Conservation (phyloP, 441 rosid genomes). For the Pelargonium fulgidum region DNA sequence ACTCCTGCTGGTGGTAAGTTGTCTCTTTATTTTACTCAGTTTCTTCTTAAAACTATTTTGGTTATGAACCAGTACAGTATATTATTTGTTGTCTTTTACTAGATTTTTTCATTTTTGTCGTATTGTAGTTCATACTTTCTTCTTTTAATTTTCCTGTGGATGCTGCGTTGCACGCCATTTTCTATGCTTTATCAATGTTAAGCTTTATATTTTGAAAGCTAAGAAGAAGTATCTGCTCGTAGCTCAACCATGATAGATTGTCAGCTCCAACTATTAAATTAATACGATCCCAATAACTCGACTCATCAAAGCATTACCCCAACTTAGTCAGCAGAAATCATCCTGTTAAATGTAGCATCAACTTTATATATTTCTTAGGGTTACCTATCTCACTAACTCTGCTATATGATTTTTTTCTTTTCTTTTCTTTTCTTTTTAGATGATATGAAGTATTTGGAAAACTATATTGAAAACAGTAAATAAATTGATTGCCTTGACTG, state of each 20-base stretch:
- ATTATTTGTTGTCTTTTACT: background rate
- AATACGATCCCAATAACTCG: background rate
- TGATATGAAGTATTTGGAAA: no score
- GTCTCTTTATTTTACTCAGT: background rate
- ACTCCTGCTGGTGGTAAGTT: slow-evolving; percentile 41
- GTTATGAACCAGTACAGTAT: background rate
- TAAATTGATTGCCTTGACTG: no score
- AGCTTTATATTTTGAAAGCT: background rate
- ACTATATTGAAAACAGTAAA: no score
- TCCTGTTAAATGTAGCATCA: background rate
- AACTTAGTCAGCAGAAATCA: background rate
- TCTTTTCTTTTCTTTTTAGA: no score
- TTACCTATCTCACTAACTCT: background rate
- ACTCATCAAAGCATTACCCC: background rate
- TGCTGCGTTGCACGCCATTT: background rate
- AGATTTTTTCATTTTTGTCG: background rate
- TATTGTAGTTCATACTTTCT: background rate
- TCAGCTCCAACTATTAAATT: background rate
- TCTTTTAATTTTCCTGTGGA: background rate
- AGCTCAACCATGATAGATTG: background rate
- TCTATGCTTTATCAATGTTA: background rate
- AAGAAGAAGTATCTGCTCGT: background rate
- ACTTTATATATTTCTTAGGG: background rate
- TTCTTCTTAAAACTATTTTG: background rate
- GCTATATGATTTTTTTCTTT: no score